phyloP scores from a whole-genome alignment of 352 stramenopile genomes.

The Thalassiosira pacifica region DNA sequence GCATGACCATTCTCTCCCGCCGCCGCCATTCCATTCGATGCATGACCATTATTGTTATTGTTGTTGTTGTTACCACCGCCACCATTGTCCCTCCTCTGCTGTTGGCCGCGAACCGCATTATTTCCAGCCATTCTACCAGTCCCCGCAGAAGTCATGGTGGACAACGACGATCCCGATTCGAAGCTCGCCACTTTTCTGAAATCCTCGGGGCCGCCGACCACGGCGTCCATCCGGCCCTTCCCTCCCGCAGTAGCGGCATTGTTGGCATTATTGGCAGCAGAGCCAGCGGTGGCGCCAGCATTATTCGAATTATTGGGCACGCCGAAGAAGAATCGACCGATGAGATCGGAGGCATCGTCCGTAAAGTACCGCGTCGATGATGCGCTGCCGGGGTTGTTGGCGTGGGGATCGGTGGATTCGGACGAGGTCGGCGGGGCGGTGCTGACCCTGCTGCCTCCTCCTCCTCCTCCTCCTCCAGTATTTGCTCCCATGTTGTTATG shows the following conservation, averaged over 20 bases:
- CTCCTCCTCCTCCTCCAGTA: neutral
- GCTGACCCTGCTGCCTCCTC: too few relatives aligned
- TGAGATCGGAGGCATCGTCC: conserved; percentile 62
- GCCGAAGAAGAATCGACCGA: conserved; percentile 66
- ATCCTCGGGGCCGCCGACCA: neutral
- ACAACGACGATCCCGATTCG: conserved; percentile 44
- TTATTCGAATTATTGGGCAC: neutral
- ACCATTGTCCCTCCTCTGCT: too few relatives aligned
- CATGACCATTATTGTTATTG: too few relatives aligned
- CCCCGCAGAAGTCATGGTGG: conserved; percentile 25
- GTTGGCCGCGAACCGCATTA: too few relatives aligned
- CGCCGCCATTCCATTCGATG: too few relatives aligned
- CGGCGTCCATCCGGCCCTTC: neutral
- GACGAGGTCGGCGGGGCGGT: too few relatives aligned
- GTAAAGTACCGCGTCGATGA: conserved; percentile 54
- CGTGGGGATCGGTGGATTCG: neutral
- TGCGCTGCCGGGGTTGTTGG: conserved; percentile 5
- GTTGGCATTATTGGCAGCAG: neutral
- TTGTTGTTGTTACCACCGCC: too few relatives aligned
- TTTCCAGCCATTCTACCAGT: neutral
- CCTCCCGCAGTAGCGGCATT: neutral
- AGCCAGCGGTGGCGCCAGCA: neutral
- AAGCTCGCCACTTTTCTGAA: conserved; percentile 42
- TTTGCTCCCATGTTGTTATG: neutral
- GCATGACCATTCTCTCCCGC: too few relatives aligned